Conservation (phyloP, 176 grass and related monocot species). For the Guadua angustifolia region DNA sequence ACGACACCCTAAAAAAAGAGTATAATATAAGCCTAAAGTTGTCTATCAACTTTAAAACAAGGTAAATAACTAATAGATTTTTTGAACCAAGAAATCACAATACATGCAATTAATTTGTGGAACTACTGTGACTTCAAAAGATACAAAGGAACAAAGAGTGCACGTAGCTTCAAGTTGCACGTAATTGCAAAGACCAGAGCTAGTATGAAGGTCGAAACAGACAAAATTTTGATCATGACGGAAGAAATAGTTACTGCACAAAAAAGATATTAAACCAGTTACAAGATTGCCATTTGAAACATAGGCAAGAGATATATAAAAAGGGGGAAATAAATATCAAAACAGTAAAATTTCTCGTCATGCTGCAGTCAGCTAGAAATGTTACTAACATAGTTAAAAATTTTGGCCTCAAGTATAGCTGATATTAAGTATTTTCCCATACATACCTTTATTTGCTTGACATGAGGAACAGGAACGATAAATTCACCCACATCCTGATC, state of each 20-base stretch:
- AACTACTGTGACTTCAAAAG: not conserved
- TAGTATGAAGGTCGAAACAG: not conserved
- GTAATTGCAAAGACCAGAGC: not conserved
- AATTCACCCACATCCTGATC: slow-evolving; percentile 96
- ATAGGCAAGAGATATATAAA: slow-evolving; percentile 7
- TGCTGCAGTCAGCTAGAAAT: not conserved
- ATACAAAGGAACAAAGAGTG: not conserved
- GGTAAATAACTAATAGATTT: not conserved
- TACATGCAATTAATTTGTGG: not conserved
- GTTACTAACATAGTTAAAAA: not conserved
- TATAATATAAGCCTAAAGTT: not conserved
- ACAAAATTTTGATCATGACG: not conserved
- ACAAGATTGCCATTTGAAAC: slow-evolving; percentile 22
- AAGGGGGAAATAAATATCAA: slow-evolving; percentile 33
- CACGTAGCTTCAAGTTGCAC: not conserved
- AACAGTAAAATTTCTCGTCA: not conserved
- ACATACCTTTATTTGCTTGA: slow-evolving; percentile 94
- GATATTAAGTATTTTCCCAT: slow-evolving; percentile 14
- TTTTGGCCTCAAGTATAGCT: slow-evolving; percentile 6
- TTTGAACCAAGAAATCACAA: slow-evolving; percentile 29
- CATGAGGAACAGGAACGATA: slow-evolving; percentile 91
- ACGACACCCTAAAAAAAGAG: not conserved
- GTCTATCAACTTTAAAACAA: slow-evolving; percentile 26
- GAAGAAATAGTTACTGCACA: not conserved
- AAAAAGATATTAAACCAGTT: slow-evolving; percentile 1